Evolutionary conservation across 805 yeast species (phyloP).

Genomic region (Candida qinlingensis): DNA sequence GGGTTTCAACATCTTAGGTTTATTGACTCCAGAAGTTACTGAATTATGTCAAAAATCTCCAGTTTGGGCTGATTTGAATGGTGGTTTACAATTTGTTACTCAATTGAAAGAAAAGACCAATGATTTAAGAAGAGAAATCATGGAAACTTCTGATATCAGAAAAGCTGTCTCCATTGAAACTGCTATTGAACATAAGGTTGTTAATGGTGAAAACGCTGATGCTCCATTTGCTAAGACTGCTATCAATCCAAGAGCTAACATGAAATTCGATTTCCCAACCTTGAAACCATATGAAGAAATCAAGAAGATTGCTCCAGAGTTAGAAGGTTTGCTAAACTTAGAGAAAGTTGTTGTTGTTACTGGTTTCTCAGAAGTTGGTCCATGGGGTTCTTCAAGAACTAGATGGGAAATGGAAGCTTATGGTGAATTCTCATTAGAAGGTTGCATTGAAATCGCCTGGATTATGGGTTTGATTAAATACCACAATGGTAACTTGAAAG

Average conservation of each 20-base stretch:
- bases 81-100: constrained; percentile 93
- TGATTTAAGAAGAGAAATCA: constrained; percentile 65
- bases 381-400: constrained; percentile 99
- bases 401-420: constrained; percentile 99
- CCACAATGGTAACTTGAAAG: constrained; percentile 86
- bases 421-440: constrained; percentile 95
- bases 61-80: constrained; percentile 96
- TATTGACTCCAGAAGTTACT: constrained; percentile 80
- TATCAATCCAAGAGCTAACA: constrained; percentile 91
- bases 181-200: constrained; percentile 74
- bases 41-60: constrained; percentile 89
- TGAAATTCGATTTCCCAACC: constrained; percentile 88
- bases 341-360: constrained; percentile 92
- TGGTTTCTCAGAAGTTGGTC: constrained; percentile 98
- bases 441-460: constrained; percentile 99
- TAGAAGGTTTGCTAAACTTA: constrained; percentile 88
- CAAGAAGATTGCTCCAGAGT: constrained; percentile 61
- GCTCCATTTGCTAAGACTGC: constrained; percentile 72
- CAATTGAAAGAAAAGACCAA: constrained; percentile 86
- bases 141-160: constrained; percentile 85
- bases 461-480: constrained; percentile 97
- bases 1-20: constrained; percentile 97
- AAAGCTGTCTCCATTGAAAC: constrained; percentile 94
- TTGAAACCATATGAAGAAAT: constrained; percentile 73
- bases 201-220: constrained; percentile 85